These are phyloP conservation scores for Leptoxyphium fumago DNA, from an alignment of 2,329 filamentous ascomycete genomes.

Conservation along the genomic window DNA sequence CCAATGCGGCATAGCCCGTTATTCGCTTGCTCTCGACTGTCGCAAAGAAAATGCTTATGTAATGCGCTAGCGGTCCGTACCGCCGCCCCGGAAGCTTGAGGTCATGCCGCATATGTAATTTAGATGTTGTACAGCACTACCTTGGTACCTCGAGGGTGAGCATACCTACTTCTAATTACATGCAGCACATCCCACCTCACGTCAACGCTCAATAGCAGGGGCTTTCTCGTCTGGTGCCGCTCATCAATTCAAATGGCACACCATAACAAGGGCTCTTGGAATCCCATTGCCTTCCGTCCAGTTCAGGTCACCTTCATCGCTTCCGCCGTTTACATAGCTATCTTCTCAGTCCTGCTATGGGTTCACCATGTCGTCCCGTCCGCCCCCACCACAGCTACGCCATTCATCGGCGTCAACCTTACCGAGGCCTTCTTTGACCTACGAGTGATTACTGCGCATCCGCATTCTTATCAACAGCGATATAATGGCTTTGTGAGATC, in stretches of 20 bases:
- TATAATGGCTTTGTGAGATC: constrained; percentile 66
- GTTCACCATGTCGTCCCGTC: constrained; percentile 51
- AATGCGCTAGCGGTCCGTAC: no score
- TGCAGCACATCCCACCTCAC: background rate
- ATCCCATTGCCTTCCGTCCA: constrained; percentile 59
- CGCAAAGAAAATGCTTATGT: no score
- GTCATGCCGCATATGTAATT: no score
- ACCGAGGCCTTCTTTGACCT: constrained; percentile 80
- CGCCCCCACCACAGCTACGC: constrained; percentile 44
- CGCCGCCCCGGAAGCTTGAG: no score
- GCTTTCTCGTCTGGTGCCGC: background rate
- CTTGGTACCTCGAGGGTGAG: no score
- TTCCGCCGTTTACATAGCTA: constrained; percentile 58
- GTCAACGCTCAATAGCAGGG: background rate
- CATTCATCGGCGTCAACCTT: constrained; percentile 55
- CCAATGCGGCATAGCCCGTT: no score
- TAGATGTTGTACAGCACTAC: no score
- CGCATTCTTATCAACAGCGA: constrained; percentile 80
- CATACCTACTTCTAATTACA: no score
- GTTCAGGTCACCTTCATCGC: constrained; percentile 70
- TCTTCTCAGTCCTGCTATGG: constrained; percentile 57
- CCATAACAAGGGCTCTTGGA: constrained; percentile 11
- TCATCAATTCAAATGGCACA: background rate
- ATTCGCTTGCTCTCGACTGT: no score
- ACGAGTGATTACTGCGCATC: constrained; percentile 54